Percentiles rank a stretch among this genome's conserved stretches.
Evolutionary conservation across 768 basidiomycete genomes (phyloP).

Genomic region (Mycena polygramma): DNA sequence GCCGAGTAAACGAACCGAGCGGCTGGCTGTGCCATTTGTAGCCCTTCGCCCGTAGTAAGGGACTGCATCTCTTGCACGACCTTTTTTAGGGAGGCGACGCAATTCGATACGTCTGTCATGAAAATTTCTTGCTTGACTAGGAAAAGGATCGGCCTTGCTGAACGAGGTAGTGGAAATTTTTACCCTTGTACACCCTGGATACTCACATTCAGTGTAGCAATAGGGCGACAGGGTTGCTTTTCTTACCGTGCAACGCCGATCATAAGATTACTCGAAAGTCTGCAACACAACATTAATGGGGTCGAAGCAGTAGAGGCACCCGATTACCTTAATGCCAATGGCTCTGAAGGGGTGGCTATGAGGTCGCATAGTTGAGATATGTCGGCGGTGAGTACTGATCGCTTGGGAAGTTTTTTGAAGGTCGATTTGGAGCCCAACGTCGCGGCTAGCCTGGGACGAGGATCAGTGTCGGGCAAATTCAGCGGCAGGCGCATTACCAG

Average conservation of each 20-base stretch:
- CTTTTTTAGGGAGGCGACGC: conserved; percentile 84
- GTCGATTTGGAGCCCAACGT: conserved; percentile 91
- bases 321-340: conserved; percentile 76
- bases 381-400: conserved; percentile 88
- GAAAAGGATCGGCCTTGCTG: neutral
- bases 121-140: conserved; percentile 90
- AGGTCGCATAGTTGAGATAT: conserved; percentile 85
- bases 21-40: conserved; percentile 80
- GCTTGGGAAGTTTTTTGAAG: conserved; percentile 85
- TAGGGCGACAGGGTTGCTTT: neutral
- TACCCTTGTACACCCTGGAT: conserved; percentile 59
- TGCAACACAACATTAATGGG: conserved; percentile 3
- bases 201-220: conserved; percentile 7
- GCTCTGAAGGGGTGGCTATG: conserved; percentile 87
- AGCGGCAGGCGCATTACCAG: conserved; percentile 62
- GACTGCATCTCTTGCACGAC: conserved; percentile 76
- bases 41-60: conserved; percentile 58
- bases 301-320: neutral
- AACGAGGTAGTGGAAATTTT: neutral
- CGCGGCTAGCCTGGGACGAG: conserved; percentile 80
- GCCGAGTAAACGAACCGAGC: conserved; percentile 61
- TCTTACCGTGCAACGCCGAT: conserved; percentile 89
- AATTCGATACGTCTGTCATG: conserved; percentile 81
- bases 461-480: conserved; percentile 1
- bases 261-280: conserved; percentile 87